A percentile compares a stretch with the other conserved stretches of the same genome.
These are phyloP conservation scores for Acanthamoeba divionensis DNA, from an alignment of 208 protist genomes.

Conservation along the genomic window DNA sequence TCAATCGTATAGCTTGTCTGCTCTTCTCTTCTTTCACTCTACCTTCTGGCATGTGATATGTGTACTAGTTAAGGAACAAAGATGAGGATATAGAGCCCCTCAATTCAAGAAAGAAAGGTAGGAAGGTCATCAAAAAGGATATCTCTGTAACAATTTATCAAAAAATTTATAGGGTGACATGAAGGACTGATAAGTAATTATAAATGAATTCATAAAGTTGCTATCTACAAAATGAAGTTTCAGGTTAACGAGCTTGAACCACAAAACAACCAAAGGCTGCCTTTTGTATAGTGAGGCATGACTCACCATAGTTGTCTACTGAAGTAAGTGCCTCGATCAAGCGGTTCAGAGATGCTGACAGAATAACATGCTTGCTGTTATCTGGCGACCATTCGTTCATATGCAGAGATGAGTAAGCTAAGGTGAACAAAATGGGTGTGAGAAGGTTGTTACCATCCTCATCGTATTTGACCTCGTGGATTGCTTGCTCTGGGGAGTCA, in stretches of 20 bases:
- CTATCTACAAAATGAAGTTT: constrained; percentile 26
- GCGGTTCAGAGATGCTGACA: constrained; percentile 55
- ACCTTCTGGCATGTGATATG: constrained; percentile 50
- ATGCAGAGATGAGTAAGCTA: no score
- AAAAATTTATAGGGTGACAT: constrained; percentile 55
- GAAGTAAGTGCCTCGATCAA: constrained; percentile 58
- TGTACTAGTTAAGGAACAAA: constrained; percentile 44
- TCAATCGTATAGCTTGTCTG: not conserved
- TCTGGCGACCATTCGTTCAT: no score
- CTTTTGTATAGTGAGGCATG: no score
- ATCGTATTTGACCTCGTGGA: not conserved
- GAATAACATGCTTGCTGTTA: no score
- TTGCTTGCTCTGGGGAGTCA: not conserved
- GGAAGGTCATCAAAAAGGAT: not conserved
- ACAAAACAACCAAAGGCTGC: no score
- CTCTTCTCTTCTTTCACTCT: constrained; percentile 44
- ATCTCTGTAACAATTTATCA: constrained; percentile 50
- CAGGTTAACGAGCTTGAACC: not conserved
- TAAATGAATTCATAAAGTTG: constrained; percentile 67
- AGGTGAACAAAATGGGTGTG: no score
- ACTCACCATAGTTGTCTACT: constrained; percentile 55
- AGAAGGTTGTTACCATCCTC: not conserved
- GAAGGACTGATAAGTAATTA: constrained; percentile 62
- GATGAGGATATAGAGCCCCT: not conserved
- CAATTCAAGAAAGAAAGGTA: not conserved